Evolutionary conservation across 1,284 basidiomycete species (phyloP).

Genomic region (Thelephora terrestris): DNA sequence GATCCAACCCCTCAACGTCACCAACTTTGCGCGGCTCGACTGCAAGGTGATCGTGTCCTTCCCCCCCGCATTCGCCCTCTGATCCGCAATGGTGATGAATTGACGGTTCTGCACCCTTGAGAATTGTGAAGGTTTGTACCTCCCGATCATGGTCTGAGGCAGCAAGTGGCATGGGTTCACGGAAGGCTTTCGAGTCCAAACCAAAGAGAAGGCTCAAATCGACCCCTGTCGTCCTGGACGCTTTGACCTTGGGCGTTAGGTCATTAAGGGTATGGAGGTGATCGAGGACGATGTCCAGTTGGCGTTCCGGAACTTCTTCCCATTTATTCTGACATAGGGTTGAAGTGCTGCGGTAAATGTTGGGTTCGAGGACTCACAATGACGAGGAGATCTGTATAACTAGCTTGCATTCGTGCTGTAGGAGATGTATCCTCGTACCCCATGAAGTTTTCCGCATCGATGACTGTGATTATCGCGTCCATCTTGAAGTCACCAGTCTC

Average conservation of each 20-base stretch:
- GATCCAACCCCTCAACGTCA: constrained; percentile 16
- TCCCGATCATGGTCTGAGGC: constrained; percentile 55
- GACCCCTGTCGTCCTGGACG: constrained; percentile 52
- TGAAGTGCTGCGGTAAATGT: neutral
- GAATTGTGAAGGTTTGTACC: constrained; percentile 68
- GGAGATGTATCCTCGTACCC: constrained; percentile 87
- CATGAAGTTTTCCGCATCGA: constrained; percentile 82
- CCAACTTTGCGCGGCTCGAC: neutral
- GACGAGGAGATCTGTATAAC: constrained; percentile 82
- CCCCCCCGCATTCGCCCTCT: too few species aligned
- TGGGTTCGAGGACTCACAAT: constrained; percentile 40
- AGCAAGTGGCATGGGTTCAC: constrained; percentile 23
- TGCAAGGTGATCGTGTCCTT: constrained; percentile 21
- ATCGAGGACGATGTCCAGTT: constrained; percentile 74
- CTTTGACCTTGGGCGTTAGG: constrained; percentile 72
- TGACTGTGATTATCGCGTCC: constrained; percentile 82
- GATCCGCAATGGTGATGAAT: constrained; percentile 16
- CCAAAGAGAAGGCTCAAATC: constrained; percentile 76
- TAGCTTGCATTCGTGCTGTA: constrained; percentile 88
- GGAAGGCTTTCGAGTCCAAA: constrained; percentile 70
- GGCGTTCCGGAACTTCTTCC: constrained; percentile 70
- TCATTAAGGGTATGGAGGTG: constrained; percentile 86
- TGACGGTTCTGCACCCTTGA: constrained; percentile 28
- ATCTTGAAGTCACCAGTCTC: constrained; percentile 71
- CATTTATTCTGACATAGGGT: constrained; percentile 62